Evolutionary conservation across 768 basidiomycete genomes (phyloP).

Genomic region (Boletus rufocinnamomeus): DNA sequence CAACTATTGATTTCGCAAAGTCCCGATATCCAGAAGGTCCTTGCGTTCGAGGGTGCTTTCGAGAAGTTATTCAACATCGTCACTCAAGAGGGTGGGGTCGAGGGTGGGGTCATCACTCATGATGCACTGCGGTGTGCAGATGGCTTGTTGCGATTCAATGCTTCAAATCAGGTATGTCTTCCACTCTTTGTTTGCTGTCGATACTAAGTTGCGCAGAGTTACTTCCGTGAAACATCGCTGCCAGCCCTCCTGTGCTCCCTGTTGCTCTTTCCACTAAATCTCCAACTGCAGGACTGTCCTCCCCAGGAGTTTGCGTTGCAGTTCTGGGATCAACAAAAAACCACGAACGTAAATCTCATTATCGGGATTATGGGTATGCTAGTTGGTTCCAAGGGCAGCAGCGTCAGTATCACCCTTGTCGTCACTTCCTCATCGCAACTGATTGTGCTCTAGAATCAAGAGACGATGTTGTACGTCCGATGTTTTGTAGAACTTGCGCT

Average conservation of each 20-base stretch:
- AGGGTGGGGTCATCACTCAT: conserved; percentile 84
- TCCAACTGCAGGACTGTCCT: conserved; percentile 56
- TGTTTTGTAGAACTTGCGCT: conserved; percentile 87
- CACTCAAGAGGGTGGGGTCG: conserved; percentile 84
- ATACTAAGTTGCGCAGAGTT: conserved; percentile 62
- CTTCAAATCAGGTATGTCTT: conserved; percentile 82
- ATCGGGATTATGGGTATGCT: conserved; percentile 87
- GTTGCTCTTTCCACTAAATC: conserved; percentile 66
- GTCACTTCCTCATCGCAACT: conserved; percentile 1
- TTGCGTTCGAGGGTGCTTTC: conserved; percentile 96
- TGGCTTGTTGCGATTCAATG: conserved; percentile 86
- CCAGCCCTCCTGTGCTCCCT: conserved; percentile 66
- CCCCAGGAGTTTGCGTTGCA: conserved; percentile 93
- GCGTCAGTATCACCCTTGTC: conserved; percentile 43
- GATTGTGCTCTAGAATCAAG: conserved; percentile 48
- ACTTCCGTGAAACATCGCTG: conserved; percentile 88
- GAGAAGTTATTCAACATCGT: conserved; percentile 93
- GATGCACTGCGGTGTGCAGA: conserved; percentile 87
- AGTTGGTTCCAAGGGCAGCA: conserved; percentile 66
- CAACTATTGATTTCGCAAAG: conserved; percentile 83
- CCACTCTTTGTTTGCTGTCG: neutral
- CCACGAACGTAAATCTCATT: conserved; percentile 75
- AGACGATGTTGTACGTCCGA: conserved; percentile 61
- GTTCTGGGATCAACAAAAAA: conserved; percentile 94
- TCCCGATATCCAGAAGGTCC: conserved; percentile 92